Percentiles rank a stretch among this genome's conserved stretches.
These are phyloP conservation scores for Fusarium incarnatum DNA, from an alignment of 2,329 filamentous ascomycete genomes.

Conservation along the genomic window DNA sequence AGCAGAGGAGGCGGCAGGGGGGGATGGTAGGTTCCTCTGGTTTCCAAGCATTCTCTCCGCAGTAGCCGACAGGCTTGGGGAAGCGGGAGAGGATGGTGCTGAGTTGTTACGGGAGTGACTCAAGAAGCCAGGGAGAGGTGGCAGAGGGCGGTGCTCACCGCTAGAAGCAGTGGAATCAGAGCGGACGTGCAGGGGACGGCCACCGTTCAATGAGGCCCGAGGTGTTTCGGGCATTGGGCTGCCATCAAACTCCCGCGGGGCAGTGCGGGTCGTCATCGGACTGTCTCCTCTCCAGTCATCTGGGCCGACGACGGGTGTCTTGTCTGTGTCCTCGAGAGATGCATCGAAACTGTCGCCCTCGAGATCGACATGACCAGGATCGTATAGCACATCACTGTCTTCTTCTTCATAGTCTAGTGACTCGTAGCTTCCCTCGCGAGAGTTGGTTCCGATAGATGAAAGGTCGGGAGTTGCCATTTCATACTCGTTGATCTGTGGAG, in stretches of 20 bases:
- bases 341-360: conserved; percentile 93
- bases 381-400: conserved; percentile 68
- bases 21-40: conserved; percentile 77
- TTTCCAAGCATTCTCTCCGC: conserved; percentile 77
- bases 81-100: conserved; percentile 64
- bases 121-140: conserved; percentile 79
- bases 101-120: conserved; percentile 53
- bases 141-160: conserved; percentile 84
- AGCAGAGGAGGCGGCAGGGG: conserved; percentile 72
- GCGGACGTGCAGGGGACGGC: conserved; percentile 68
- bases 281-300: conserved; percentile 91
- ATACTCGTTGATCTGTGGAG: conserved; percentile 96
- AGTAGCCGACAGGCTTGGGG: conserved; percentile 73
- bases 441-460: conserved; percentile 90
- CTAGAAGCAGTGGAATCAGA: conserved; percentile 82
- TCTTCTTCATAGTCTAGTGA: conserved; percentile 82
- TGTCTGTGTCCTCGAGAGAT: conserved; percentile 93
- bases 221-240: conserved; percentile 73
- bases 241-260: conserved; percentile 66
- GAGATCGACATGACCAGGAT: conserved; percentile 60
- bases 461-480: conserved; percentile 97
- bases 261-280: conserved; percentile 53
- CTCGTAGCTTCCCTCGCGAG: conserved; percentile 92
- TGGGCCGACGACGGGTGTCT: conserved; percentile 96
- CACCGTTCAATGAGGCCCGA: conserved; percentile 48